phyloP scores from a whole-genome alignment of 768 basidiomycete species.

The Russula earlei region DNA sequence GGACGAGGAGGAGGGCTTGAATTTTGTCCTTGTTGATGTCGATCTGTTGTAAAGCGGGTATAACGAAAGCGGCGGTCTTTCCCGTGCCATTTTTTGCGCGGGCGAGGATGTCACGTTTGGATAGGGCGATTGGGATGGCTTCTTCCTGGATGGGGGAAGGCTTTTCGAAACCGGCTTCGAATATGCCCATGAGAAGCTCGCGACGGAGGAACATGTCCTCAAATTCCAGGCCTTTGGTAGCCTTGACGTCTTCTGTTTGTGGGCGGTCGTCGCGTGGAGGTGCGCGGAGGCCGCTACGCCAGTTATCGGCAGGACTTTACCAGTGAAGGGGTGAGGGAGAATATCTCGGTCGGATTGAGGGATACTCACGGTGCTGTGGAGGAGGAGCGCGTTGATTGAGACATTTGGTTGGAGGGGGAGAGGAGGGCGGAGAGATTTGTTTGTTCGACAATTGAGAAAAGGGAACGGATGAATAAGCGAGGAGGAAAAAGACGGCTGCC shows the following conservation, averaged over 20 bases:
- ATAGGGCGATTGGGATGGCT: constrained; percentile 90
- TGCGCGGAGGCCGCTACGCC: constrained; percentile 71
- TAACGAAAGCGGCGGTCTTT: constrained; percentile 98
- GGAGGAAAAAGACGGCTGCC: too few species aligned
- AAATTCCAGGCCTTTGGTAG: constrained; percentile 89
- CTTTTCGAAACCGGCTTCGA: constrained; percentile 94
- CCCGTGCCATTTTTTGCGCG: constrained; percentile 97
- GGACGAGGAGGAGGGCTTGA: constrained; percentile 92
- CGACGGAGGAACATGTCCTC: constrained; percentile 89
- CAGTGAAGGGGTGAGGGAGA: background rate
- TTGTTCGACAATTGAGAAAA: background rate
- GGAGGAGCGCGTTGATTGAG: constrained; percentile 19
- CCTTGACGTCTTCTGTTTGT: constrained; percentile 95
- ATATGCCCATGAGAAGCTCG: constrained; percentile 99
- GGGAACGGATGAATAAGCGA: background rate
- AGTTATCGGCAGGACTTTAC: constrained; percentile 29
- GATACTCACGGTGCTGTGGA: constrained; percentile 19
- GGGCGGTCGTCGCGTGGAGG: constrained; percentile 90
- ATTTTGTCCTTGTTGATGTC: constrained; percentile 80
- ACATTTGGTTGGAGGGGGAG: constrained; percentile 6
- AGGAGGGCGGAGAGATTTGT: background rate
- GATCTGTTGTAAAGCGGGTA: constrained; percentile 90
- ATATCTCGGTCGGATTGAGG: background rate
- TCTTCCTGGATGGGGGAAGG: constrained; percentile 99
- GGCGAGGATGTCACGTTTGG: constrained; percentile 88